phyloP scores from a whole-genome alignment of 2,329 filamentous ascomycete species.

The Mariannaea elegans region DNA sequence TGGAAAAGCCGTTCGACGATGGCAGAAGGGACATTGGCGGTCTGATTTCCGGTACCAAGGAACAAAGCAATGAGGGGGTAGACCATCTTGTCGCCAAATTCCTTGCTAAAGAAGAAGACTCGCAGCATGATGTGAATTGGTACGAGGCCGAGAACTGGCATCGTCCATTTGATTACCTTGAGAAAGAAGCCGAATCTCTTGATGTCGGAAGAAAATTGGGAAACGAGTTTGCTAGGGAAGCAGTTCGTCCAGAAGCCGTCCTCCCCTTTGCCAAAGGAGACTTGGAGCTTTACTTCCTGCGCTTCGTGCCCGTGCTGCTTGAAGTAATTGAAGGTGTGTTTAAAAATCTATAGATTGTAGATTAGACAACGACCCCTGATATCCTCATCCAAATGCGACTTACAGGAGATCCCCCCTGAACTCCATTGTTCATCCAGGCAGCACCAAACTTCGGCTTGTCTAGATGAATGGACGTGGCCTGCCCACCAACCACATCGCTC shows the following conservation, averaged over 20 bases:
- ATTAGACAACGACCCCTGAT: not conserved
- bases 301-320: conserved; percentile 63
- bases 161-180: conserved; percentile 64
- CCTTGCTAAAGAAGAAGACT: conserved; percentile 73
- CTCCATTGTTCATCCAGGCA: conserved; percentile 69
- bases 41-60: conserved; percentile 78
- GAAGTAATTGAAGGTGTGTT: conserved; percentile 74
- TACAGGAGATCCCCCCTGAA: conserved; percentile 64
- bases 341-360: conserved; percentile 62
- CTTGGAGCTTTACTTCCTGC: conserved; percentile 67
- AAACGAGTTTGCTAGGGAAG: conserved; percentile 67
- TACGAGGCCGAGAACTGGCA: conserved; percentile 66
- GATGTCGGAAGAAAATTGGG: conserved; percentile 60
- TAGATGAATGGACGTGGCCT: conserved; percentile 67
- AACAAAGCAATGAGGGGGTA: conserved; percentile 78
- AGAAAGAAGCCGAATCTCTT: conserved; percentile 28
- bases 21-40: conserved; percentile 74
- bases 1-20: conserved; percentile 70
- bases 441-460: conserved; percentile 66
- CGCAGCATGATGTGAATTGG: conserved; percentile 72
- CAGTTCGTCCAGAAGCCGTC: conserved; percentile 73
- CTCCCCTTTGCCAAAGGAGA: conserved; percentile 68
- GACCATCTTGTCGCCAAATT: conserved; percentile 76
- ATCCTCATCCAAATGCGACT: not conserved
- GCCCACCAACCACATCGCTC: conserved; percentile 66